These are phyloP conservation scores for Cystobasidium tubakii DNA, from an alignment of 768 basidiomycete genomes.

Conservation along the genomic window DNA sequence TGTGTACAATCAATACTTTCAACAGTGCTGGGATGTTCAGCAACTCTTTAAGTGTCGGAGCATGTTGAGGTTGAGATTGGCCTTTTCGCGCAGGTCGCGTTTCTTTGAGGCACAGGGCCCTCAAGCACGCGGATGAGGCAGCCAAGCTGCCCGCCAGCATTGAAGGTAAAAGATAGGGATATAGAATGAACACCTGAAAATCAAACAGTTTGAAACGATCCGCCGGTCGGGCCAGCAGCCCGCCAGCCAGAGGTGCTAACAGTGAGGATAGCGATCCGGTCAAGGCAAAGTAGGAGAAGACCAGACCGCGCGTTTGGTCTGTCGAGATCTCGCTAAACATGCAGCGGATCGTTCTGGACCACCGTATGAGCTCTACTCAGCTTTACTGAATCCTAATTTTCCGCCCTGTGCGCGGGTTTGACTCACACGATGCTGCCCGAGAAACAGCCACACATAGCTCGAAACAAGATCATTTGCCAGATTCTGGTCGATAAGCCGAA, in stretches of 20 bases:
- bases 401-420: neutral
- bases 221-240: neutral
- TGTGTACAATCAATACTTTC: neutral
- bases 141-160: neutral
- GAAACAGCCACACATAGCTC: neutral
- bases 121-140: neutral
- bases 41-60: no score
- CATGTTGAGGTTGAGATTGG: neutral
- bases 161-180: constrained; percentile 17
- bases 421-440: constrained; percentile 16
- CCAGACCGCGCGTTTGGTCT: neutral
- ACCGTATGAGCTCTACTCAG: neutral
- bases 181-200: neutral
- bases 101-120: neutral
- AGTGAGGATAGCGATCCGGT: neutral
- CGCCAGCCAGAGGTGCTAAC: constrained; percentile 8
- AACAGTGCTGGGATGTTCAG: no score
- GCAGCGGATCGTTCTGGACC: neutral
- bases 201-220: neutral
- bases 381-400: no score
- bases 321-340: constrained; percentile 12
- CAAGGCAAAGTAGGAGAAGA: constrained; percentile 7
- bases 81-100: neutral
- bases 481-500: constrained; percentile 4
- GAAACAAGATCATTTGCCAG: constrained; percentile 21